Percentiles rank a stretch among this genome's conserved stretches.
Conservation (phyloP, 306 rosid species). For the Castanea sativa region DNA sequence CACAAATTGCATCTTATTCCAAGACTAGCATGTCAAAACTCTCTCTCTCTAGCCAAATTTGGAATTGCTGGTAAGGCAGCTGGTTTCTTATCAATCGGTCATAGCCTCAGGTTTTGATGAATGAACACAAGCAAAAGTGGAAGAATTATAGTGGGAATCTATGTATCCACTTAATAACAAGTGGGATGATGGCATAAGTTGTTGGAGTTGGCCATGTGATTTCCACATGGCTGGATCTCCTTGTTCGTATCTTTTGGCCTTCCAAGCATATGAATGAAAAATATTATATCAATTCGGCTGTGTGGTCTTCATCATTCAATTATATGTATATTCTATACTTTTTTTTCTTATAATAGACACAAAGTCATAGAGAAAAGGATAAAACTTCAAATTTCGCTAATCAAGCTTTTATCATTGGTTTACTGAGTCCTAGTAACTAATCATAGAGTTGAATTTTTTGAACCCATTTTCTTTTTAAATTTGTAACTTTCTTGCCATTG, state of each 20-base stretch:
- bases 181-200: constrained; percentile 10
- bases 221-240: constrained; percentile 18
- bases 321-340: constrained; percentile 12
- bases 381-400: not conserved
- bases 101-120: not conserved
- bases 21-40: too few species aligned
- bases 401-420: constrained; percentile 19
- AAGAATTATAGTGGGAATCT: constrained; percentile 31
- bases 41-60: not conserved
- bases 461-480: not conserved
- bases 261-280: constrained; percentile 8
- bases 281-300: not conserved
- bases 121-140: not conserved
- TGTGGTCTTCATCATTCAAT: constrained; percentile 17
- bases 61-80: constrained; percentile 11
- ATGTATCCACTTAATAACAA: constrained; percentile 28
- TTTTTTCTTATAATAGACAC: not conserved
- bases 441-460: not conserved
- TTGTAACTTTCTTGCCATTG: not conserved
- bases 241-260: not conserved
- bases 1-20: too few species aligned
- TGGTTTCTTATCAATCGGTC: not conserved
- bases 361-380: too few species aligned
- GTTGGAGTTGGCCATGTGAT: constrained; percentile 31
- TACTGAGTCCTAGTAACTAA: not conserved